Conservation (phyloP, 2,329 filamentous ascomycete genomes). For the Delphinella strobiligena region DNA sequence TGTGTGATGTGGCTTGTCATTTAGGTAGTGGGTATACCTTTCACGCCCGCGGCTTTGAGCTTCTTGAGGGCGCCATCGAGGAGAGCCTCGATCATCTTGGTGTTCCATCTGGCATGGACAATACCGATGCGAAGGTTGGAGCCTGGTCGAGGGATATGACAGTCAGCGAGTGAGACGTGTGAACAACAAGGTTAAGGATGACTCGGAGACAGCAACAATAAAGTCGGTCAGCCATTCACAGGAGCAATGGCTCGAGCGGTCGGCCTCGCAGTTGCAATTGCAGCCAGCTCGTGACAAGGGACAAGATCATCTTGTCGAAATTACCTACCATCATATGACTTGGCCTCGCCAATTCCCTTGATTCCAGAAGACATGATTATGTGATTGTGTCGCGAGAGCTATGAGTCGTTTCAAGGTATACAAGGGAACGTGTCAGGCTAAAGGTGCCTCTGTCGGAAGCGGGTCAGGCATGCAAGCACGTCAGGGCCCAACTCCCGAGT, state of each 20-base stretch:
- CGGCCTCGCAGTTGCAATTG: background rate
- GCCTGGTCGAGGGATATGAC: slow-evolving; percentile 43
- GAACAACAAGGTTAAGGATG: too few relatives aligned
- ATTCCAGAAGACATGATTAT: slow-evolving; percentile 38
- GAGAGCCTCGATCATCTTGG: slow-evolving; percentile 72
- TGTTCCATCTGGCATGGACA: slow-evolving; percentile 93
- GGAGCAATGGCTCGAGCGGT: slow-evolving; percentile 3
- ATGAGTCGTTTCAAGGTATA: background rate
- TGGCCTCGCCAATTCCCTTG: slow-evolving; percentile 52
- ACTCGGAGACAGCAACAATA: too few relatives aligned
- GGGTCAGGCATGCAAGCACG: too few relatives aligned
- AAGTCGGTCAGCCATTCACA: slow-evolving; percentile 10
- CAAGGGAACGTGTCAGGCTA: background rate
- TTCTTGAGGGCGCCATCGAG: slow-evolving; percentile 68
- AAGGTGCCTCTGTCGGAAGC: background rate
- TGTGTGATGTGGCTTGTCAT: background rate
- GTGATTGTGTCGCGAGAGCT: background rate
- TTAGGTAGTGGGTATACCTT: slow-evolving; percentile 15
- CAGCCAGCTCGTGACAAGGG: slow-evolving; percentile 7
- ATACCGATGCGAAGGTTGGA: slow-evolving; percentile 75
- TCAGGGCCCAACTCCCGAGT: too few relatives aligned
- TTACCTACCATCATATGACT: slow-evolving; percentile 42
- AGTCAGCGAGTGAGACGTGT: slow-evolving; percentile 42
- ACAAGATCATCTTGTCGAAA: slow-evolving; percentile 1
- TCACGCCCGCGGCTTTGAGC: slow-evolving; percentile 67